phyloP scores from a whole-genome alignment of 2,329 filamentous ascomycete species.

The Sporothrix luriei region DNA sequence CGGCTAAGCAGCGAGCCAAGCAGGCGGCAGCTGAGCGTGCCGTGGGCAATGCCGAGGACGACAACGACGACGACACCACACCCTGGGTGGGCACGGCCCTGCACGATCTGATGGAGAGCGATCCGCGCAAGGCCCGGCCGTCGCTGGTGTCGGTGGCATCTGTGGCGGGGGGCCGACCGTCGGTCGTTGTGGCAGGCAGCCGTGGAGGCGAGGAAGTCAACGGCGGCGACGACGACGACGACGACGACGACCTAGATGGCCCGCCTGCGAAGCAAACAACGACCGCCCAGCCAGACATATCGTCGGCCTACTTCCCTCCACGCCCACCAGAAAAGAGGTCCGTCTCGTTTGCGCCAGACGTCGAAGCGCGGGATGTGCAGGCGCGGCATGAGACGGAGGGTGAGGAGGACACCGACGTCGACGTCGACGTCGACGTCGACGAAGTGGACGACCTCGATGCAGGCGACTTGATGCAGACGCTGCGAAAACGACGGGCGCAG shows the following conservation, averaged over 20 bases:
- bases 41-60: slow-evolving; percentile 36
- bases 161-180: background rate
- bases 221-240: background rate
- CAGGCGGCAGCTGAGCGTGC: slow-evolving; percentile 43
- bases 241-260: slow-evolving; percentile 32
- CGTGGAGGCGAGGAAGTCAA: background rate
- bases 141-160: slow-evolving; percentile 29
- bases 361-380: background rate
- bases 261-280: background rate
- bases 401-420: slow-evolving; percentile 9
- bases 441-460: slow-evolving; percentile 1
- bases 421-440: no score
- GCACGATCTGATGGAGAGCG: slow-evolving; percentile 49
- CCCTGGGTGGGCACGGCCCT: slow-evolving; percentile 47
- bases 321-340: background rate
- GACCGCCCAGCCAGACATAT: background rate
- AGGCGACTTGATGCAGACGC: slow-evolving; percentile 29
- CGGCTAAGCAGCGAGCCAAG: slow-evolving; percentile 44
- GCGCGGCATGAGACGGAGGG: background rate
- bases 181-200: background rate
- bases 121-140: slow-evolving; percentile 38
- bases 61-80: slow-evolving; percentile 40
- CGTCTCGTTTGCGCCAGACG: slow-evolving; percentile 15
- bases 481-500: slow-evolving; percentile 30
- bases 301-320: background rate